phyloP scores from a whole-genome alignment of 305 asterid genomes.

The Petunia hybrid region DNA sequence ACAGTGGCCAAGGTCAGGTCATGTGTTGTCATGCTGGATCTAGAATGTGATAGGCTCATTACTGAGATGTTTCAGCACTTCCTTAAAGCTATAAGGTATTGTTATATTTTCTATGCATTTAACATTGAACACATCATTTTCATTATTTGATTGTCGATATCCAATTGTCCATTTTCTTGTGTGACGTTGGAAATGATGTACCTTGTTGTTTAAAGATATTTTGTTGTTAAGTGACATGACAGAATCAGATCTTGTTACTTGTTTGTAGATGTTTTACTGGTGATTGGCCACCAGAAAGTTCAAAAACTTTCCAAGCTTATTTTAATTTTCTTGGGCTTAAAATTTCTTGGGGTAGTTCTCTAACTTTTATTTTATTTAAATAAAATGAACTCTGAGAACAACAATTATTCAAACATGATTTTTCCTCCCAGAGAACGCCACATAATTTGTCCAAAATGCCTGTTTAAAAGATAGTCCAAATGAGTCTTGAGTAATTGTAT shows the following conservation, averaged over 20 bases:
- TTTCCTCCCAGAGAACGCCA: neutral
- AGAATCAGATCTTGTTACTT: neutral
- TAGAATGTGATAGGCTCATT: slow-evolving; percentile 89
- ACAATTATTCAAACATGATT: neutral
- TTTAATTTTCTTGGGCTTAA: neutral
- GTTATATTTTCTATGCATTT: neutral
- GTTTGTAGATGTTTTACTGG: neutral
- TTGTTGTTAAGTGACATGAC: neutral
- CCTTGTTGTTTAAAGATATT: neutral
- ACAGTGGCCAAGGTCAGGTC: slow-evolving; percentile 65
- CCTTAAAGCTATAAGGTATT: slow-evolving; percentile 76
- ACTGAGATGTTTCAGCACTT: slow-evolving; percentile 88
- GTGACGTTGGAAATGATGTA: neutral
- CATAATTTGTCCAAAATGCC: neutral
- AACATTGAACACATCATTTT: neutral
- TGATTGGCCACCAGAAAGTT: neutral
- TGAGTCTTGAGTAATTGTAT: neutral
- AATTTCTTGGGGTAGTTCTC: neutral
- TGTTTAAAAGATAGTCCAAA: neutral
- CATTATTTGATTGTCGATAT: no score
- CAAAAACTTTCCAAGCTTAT: neutral
- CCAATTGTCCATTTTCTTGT: no score
- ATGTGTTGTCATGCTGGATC: slow-evolving; percentile 94
- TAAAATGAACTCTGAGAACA: slow-evolving; percentile 4
- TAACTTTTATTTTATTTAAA: neutral